Conservation (phyloP, 192 early-diverging fungal species). For the Entomortierella chlamydospora region DNA sequence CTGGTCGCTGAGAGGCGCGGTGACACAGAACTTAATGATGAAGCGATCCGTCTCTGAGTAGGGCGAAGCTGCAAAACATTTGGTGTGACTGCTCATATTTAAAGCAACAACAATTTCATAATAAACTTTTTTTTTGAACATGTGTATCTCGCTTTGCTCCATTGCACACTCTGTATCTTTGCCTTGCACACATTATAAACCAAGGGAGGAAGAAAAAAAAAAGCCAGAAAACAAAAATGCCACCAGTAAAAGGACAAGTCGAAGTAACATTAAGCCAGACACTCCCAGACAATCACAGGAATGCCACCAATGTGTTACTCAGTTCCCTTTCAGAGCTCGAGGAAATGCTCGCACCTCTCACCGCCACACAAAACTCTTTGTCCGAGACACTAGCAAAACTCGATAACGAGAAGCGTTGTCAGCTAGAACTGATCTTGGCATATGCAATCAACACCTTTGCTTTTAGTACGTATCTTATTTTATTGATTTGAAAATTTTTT, state of each 20-base stretch:
- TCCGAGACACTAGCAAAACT: slow-evolving; percentile 59
- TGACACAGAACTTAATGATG: too few species aligned
- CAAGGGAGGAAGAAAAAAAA: too few species aligned
- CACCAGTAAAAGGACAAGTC: slow-evolving; percentile 12
- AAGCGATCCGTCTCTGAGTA: too few species aligned
- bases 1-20: too few species aligned
- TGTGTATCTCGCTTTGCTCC: too few species aligned
- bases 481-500: background rate
- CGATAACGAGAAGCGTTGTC: slow-evolving; percentile 62
- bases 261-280: slow-evolving; percentile 8
- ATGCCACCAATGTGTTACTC: slow-evolving; percentile 40
- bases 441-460: slow-evolving; percentile 68
- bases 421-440: slow-evolving; percentile 65
- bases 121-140: too few species aligned
- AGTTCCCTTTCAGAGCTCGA: slow-evolving; percentile 27
- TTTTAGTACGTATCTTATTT: slow-evolving; percentile 29
- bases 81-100: too few species aligned
- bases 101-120: too few species aligned
- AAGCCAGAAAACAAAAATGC: too few species aligned
- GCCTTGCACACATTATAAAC: too few species aligned
- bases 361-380: slow-evolving; percentile 35
- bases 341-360: slow-evolving; percentile 28
- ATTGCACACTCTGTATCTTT: too few species aligned
- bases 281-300: slow-evolving; percentile 36
- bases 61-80: too few species aligned